Percentiles rank a stretch among this genome's conserved stretches.
Conservation (phyloP, 202 grass and related monocot species). For the Setaria viridis region DNA sequence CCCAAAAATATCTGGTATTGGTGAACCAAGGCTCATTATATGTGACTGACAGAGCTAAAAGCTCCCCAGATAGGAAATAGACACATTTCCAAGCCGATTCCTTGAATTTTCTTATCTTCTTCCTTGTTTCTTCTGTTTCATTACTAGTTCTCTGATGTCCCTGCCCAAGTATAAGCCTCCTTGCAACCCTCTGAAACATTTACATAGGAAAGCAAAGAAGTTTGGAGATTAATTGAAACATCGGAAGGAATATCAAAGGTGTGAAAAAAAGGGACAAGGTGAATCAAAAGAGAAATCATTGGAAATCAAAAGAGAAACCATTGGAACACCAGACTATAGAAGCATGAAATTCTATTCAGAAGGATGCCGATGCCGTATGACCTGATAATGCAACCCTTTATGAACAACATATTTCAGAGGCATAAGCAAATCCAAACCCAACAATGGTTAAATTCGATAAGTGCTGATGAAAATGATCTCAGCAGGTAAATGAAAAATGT, state of each 20-base stretch:
- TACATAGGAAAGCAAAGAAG: not conserved
- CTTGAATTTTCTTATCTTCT: slow-evolving; percentile 89
- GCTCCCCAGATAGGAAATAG: slow-evolving; percentile 86
- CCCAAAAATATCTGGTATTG: slow-evolving; percentile 86
- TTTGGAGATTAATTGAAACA: not conserved
- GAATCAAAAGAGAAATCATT: too few species aligned
- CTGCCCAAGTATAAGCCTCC: slow-evolving; percentile 61
- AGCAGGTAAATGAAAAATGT: not conserved
- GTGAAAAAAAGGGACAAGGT: not conserved
- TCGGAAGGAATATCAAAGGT: not conserved
- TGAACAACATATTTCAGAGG: slow-evolving; percentile 5
- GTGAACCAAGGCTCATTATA: slow-evolving; percentile 90
- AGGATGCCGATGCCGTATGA: not conserved
- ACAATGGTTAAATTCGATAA: not conserved
- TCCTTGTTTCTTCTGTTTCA: slow-evolving; percentile 60
- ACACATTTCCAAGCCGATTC: slow-evolving; percentile 98
- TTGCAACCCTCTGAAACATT: slow-evolving; percentile 59
- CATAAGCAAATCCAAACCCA: not conserved
- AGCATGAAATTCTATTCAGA: not conserved
- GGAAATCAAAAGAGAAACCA: not conserved
- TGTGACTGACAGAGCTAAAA: slow-evolving; percentile 78
- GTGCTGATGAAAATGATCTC: not conserved
- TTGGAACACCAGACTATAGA: slow-evolving; percentile 18
- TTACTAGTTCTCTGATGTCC: slow-evolving; percentile 45
- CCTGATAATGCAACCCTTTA: not conserved